A percentile compares a stretch with the other conserved stretches of the same genome.
phyloP scores from a whole-genome alignment of 1,139 yeast genomes.

The Insectozyma bohioensis region DNA sequence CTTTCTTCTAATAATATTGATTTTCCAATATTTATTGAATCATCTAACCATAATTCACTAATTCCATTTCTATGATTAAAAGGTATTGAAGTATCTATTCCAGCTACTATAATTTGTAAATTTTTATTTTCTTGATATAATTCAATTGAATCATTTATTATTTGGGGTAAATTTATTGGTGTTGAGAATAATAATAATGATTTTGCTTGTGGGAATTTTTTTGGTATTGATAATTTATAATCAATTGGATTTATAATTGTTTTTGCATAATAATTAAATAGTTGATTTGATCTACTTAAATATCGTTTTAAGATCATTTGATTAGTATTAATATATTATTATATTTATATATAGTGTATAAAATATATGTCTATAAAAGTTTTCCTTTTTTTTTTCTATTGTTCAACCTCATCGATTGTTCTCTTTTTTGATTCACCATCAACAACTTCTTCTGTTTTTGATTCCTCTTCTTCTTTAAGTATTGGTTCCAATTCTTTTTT shows the following conservation, averaged over 20 bases:
- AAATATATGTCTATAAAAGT: too few species aligned
- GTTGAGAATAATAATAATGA: slow-evolving; percentile 41
- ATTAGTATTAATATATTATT: too few species aligned
- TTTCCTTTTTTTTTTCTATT: slow-evolving; percentile 9
- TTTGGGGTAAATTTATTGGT: slow-evolving; percentile 37
- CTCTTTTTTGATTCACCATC: slow-evolving; percentile 20
- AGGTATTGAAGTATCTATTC: slow-evolving; percentile 46
- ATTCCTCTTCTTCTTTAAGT: slow-evolving; percentile 1
- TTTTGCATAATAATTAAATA: slow-evolving; percentile 12
- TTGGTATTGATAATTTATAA: slow-evolving; percentile 16
- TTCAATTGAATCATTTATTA: slow-evolving; percentile 32
- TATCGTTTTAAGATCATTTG: slow-evolving; percentile 4
- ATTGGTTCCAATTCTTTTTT: slow-evolving; percentile 2
- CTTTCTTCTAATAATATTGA: slow-evolving; percentile 23
- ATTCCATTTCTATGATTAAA: slow-evolving; percentile 41
- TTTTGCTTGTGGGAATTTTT: slow-evolving; percentile 17
- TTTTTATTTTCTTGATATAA: slow-evolving; percentile 25
- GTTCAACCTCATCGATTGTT: slow-evolving; percentile 27
- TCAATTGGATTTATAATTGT: slow-evolving; percentile 23
- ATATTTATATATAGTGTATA: too few species aligned
- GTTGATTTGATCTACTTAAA: slow-evolving; percentile 2
- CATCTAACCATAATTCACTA: slow-evolving; percentile 49
- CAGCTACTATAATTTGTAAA: slow-evolving; percentile 48
- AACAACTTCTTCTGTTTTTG: not conserved
- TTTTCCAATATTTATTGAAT: slow-evolving; percentile 22